Percentiles rank a stretch among this genome's conserved stretches.
These are phyloP conservation scores for Penicillium occitanis DNA, from an alignment of 2,329 filamentous ascomycete species.

Conservation along the genomic window DNA sequence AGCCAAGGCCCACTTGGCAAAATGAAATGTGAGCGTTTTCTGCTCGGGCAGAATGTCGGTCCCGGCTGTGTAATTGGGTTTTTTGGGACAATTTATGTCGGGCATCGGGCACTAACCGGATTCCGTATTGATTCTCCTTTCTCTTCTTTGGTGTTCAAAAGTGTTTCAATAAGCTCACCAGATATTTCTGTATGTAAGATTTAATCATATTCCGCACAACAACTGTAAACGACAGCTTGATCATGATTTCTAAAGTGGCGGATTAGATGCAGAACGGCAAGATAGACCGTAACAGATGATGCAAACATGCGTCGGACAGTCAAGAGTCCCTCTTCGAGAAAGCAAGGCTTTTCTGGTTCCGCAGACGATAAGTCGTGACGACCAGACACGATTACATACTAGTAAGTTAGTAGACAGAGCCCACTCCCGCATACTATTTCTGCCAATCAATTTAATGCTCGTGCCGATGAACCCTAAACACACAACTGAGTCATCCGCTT, in stretches of 20 bases:
- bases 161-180: constrained; percentile 26
- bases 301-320: constrained; percentile 28
- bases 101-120: too few relatives aligned
- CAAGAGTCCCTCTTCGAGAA: constrained; percentile 22
- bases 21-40: too few relatives aligned
- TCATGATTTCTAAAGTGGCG: constrained; percentile 27
- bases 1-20: too few relatives aligned
- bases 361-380: constrained; percentile 10
- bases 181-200: constrained; percentile 28
- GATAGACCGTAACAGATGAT: constrained; percentile 32
- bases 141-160: constrained; percentile 11
- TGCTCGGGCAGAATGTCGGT: too few relatives aligned
- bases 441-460: too few relatives aligned
- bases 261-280: constrained; percentile 26
- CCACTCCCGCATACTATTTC: too few relatives aligned
- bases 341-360: constrained; percentile 23
- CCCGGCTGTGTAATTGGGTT: too few relatives aligned
- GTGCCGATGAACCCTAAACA: too few relatives aligned
- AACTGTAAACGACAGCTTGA: constrained; percentile 27
- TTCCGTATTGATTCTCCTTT: neutral
- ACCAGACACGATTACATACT: too few relatives aligned
- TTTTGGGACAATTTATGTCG: too few relatives aligned
- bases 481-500: too few relatives aligned
- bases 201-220: constrained; percentile 24
- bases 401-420: too few relatives aligned